Percentiles rank a stretch among this genome's conserved stretches.
phyloP scores from a whole-genome alignment of 176 grass and related monocot genomes.

The Secale cereale region DNA sequence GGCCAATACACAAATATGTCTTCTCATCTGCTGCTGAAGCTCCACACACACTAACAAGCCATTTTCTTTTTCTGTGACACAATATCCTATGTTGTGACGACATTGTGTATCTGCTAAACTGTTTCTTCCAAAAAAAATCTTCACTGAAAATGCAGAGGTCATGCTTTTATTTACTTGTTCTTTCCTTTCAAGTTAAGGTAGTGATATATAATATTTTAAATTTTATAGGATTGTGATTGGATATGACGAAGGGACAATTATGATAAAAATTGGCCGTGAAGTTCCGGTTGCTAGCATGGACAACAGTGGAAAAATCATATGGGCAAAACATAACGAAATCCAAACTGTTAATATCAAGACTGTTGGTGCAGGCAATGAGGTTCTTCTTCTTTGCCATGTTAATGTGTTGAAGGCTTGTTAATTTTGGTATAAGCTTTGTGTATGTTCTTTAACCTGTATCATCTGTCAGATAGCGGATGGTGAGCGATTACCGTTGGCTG shows the following conservation, averaged over 20 bases:
- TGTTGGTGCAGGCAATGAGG: conserved; percentile 92
- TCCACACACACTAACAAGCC: neutral
- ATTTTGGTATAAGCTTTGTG: neutral
- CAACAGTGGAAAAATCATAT: conserved; percentile 98
- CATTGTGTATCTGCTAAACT: conserved; percentile 1
- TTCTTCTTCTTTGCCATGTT: conserved; percentile 38
- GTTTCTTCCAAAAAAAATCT: neutral
- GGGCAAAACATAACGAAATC: conserved; percentile 99
- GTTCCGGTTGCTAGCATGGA: conserved; percentile 98
- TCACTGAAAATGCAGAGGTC: neutral
- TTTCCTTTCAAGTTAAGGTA: conserved; percentile 19
- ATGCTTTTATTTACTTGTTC: conserved; percentile 19
- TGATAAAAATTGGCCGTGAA: conserved; percentile 99
- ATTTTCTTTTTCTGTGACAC: neutral
- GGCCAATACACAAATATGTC: neutral
- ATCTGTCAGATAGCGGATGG: conserved; percentile 75
- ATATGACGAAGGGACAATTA: conserved; percentile 98
- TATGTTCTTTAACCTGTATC: neutral
- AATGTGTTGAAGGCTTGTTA: conserved; percentile 9
- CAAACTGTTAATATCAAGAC: conserved; percentile 97
- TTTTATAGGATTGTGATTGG: conserved; percentile 81
- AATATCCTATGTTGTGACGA: neutral
- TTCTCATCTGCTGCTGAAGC: neutral
- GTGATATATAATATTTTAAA: conserved; percentile 8
- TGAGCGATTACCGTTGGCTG: conserved; percentile 81